A percentile compares a stretch with the other conserved stretches of the same genome.
Conservation (phyloP, 2,329 filamentous ascomycete species). For the Hypoxylon sp. region DNA sequence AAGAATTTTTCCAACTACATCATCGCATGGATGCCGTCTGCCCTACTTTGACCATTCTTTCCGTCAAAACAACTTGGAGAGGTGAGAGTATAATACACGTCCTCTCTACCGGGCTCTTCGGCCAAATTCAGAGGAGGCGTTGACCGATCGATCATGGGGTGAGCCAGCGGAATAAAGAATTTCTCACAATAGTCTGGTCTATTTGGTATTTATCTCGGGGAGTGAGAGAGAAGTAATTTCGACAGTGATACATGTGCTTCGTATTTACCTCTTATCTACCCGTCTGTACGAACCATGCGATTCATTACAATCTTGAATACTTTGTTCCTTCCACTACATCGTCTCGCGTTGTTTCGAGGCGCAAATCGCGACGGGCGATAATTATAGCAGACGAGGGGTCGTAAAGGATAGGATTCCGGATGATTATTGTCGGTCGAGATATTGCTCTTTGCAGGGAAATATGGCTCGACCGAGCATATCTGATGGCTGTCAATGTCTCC, state of each 20-base stretch:
- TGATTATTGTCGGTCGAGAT: not conserved
- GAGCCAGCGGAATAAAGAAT: slow-evolving; percentile 16
- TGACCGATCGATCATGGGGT: slow-evolving; percentile 32
- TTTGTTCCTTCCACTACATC: slow-evolving; percentile 9
- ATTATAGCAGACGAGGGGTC: slow-evolving; percentile 5
- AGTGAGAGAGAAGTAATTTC: not conserved
- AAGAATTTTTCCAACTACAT: slow-evolving; percentile 13
- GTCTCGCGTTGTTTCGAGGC: not conserved
- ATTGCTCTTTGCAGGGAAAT: not conserved
- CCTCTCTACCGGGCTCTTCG: not conserved
- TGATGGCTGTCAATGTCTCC: slow-evolving; percentile 4
- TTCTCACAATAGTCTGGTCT: slow-evolving; percentile 10
- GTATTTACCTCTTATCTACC: slow-evolving; percentile 1
- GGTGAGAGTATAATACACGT: not conserved
- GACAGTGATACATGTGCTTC: slow-evolving; percentile 18
- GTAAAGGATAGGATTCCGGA: not conserved
- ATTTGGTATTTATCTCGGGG: slow-evolving; percentile 5
- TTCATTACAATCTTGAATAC: slow-evolving; percentile 8
- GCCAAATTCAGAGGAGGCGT: not conserved
- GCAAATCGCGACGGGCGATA: slow-evolving; percentile 2
- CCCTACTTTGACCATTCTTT: slow-evolving; percentile 4
- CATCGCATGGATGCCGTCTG: slow-evolving; percentile 5
- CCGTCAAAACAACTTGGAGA: not conserved
- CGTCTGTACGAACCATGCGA: slow-evolving; percentile 34
- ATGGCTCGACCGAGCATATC: slow-evolving; percentile 30